Percentiles rank a stretch among this genome's conserved stretches.
Conservation (phyloP, 148 eudicot species). For the Fagopyrum tataricum region DNA sequence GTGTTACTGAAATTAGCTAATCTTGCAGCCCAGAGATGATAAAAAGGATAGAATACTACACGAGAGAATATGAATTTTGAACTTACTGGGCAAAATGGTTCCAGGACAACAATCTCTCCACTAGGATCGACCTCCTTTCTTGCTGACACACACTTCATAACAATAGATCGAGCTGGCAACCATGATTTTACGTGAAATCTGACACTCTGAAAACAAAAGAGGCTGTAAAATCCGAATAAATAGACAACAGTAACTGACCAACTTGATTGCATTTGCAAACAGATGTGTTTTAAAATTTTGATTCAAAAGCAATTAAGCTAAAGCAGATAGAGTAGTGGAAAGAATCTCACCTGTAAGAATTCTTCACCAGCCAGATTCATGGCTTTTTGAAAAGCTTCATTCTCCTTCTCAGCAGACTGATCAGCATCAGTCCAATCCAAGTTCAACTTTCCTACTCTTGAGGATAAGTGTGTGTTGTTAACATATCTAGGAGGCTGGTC, state of each 20-base stretch:
- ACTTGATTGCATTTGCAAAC: neutral
- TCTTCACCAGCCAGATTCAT: slow-evolving; percentile 77
- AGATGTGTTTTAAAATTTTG: neutral
- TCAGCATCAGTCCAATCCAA: slow-evolving; percentile 87
- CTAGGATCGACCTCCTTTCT: slow-evolving; percentile 44
- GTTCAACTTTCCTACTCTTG: slow-evolving; percentile 80
- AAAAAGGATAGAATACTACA: neutral
- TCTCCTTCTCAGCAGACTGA: slow-evolving; percentile 78
- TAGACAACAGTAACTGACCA: neutral
- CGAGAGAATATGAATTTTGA: neutral
- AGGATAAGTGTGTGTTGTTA: slow-evolving; percentile 76
- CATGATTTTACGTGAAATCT: slow-evolving; percentile 49
- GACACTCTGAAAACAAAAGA: slow-evolving; percentile 27
- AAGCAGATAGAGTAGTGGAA: neutral
- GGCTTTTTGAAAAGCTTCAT: slow-evolving; percentile 74
- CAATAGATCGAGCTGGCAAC: slow-evolving; percentile 58
- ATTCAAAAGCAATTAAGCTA: neutral
- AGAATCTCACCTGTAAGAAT: slow-evolving; percentile 68
- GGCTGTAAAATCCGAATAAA: neutral
- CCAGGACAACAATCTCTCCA: slow-evolving; percentile 54
- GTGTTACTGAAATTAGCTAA: neutral
- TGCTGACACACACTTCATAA: slow-evolving; percentile 45
- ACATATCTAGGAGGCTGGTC: slow-evolving; percentile 68
- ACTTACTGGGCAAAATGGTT: slow-evolving; percentile 60
- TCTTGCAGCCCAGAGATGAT: neutral